A percentile compares a stretch with the other conserved stretches of the same genome.
phyloP scores from a whole-genome alignment of 2,329 filamentous ascomycete species.

The Diaporthe australafricana region DNA sequence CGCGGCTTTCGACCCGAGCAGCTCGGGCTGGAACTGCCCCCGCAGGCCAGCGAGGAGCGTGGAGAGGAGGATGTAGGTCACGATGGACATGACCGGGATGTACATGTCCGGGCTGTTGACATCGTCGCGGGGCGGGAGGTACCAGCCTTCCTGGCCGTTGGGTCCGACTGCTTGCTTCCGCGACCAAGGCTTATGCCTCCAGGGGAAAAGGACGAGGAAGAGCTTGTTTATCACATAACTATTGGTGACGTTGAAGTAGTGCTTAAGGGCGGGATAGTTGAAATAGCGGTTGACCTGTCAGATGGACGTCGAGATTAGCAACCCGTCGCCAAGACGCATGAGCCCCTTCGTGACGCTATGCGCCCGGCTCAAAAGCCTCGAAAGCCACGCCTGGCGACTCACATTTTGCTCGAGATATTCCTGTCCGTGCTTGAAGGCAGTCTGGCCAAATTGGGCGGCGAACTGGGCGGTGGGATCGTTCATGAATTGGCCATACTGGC shows the following conservation, averaged over 20 bases:
- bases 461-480: constrained; percentile 95
- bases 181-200: constrained; percentile 97
- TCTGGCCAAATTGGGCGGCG: constrained; percentile 93
- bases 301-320: background rate
- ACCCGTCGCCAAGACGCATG: background rate
- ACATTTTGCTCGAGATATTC: constrained; percentile 97
- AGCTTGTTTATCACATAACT: constrained; percentile 95
- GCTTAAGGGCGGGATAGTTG: constrained; percentile 92
- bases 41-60: constrained; percentile 90
- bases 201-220: constrained; percentile 93
- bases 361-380: background rate
- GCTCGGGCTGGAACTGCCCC: constrained; percentile 92
- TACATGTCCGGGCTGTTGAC: constrained; percentile 99
- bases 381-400: constrained; percentile 46
- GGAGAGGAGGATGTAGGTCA: constrained; percentile 96
- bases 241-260: constrained; percentile 99
- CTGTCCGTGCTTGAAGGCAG: constrained; percentile 89
- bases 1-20: constrained; percentile 89
- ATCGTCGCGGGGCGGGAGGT: constrained; percentile 92
- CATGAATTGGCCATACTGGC: constrained; percentile 91
- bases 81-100: constrained; percentile 96
- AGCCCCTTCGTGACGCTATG: background rate
- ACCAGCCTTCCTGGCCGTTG: constrained; percentile 79
- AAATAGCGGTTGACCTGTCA: constrained; percentile 76
- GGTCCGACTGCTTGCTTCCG: constrained; percentile 83